Conservation (phyloP, 73 alveolate species). For the Tetrahymena malaccensis region DNA sequence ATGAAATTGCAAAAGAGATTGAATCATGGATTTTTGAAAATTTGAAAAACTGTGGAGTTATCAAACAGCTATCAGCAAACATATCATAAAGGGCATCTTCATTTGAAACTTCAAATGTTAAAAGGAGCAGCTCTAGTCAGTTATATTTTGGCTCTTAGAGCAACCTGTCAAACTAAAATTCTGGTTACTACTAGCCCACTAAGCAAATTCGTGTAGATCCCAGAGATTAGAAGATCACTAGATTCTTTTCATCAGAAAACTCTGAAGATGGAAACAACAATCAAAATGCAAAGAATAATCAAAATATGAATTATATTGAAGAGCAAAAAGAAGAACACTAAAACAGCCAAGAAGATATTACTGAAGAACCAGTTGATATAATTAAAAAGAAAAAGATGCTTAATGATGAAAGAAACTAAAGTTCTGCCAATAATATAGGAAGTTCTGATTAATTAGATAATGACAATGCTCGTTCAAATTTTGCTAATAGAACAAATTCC, state of each 20-base stretch:
- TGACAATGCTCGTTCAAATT: not conserved
- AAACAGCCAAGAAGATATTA: not conserved
- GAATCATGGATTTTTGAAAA: conserved; percentile 15
- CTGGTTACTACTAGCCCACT: not conserved
- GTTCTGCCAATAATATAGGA: not conserved
- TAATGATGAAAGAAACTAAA: not conserved
- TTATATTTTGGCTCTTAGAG: not conserved
- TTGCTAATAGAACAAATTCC: not conserved
- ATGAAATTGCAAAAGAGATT: conserved; percentile 47
- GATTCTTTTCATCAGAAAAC: not conserved
- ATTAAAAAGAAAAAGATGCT: not conserved
- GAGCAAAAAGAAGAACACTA: not conserved
- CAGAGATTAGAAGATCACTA: not conserved
- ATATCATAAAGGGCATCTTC: not conserved
- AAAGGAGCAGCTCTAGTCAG: not conserved
- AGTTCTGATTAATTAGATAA: not conserved
- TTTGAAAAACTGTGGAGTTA: not conserved
- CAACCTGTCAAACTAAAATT: not conserved
- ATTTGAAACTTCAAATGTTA: not conserved
- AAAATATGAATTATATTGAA: not conserved
- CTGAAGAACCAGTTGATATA: not conserved
- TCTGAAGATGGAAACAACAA: not conserved
- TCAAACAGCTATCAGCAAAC: not conserved
- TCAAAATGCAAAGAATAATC: not conserved
- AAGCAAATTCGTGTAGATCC: not conserved